Evolutionary conservation across 177 flowering plant genomes (phyloP).

Genomic region (Tripterygium wilfordii): DNA sequence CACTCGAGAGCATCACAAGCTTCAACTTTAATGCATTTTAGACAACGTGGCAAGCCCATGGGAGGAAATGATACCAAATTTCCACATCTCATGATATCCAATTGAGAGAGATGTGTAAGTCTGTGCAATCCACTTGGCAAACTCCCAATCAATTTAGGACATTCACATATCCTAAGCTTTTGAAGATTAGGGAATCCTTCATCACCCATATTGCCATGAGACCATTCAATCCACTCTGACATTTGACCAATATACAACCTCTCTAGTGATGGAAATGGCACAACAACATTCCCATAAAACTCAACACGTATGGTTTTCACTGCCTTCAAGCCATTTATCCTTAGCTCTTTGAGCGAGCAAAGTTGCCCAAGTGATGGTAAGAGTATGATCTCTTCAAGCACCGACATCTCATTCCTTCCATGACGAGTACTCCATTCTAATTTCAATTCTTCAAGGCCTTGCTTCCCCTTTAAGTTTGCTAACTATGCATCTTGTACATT

Average conservation of each 20-base stretch:
- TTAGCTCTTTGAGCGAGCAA: no score
- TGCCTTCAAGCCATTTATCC: neutral
- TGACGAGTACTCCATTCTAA: no score
- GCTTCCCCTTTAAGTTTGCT: slow-evolving; percentile 4
- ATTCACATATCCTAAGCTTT: neutral
- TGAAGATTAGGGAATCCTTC: slow-evolving; percentile 5
- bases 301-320: neutral
- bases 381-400: neutral
- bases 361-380: no score
- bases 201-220: no score
- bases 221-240: neutral
- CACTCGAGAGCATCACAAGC: no score
- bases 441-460: no score
- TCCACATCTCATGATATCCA: no score
- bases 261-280: slow-evolving; percentile 3
- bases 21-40: no score
- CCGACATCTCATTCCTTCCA: slow-evolving; percentile 1
- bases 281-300: neutral
- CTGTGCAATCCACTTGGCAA: no score
- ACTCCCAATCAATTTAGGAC: slow-evolving; percentile 7
- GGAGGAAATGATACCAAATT: no score
- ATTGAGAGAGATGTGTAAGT: neutral
- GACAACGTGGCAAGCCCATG: no score
- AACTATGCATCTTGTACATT: neutral
- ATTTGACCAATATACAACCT: neutral